phyloP scores from a whole-genome alignment of 441 rosid genomes.

The Lagerstroemia fauriei region DNA sequence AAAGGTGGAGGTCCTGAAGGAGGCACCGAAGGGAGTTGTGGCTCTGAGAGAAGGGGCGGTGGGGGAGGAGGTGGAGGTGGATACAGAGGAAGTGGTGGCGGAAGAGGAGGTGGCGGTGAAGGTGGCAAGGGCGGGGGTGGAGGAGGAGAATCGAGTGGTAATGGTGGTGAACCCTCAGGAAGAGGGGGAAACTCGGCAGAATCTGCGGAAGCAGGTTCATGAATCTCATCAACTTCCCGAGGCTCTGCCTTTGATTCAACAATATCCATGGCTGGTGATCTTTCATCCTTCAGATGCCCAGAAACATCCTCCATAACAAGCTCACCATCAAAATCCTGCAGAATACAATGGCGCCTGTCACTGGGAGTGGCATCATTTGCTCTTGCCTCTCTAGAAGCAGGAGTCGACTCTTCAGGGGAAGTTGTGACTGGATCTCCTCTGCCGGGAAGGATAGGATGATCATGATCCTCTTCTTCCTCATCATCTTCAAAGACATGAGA shows the following conservation, averaged over 20 bases:
- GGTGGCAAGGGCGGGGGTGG: constrained; percentile 82
- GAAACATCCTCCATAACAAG: constrained; percentile 95
- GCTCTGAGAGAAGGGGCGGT: constrained; percentile 50
- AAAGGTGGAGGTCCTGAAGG: constrained; percentile 51
- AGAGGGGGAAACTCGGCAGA: constrained; percentile 43
- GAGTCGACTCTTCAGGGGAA: constrained; percentile 42
- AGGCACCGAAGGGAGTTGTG: constrained; percentile 37
- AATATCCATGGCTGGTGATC: constrained; percentile 30
- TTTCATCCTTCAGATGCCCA: constrained; percentile 60
- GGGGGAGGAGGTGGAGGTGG: constrained; percentile 53
- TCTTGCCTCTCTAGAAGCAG: constrained; percentile 48
- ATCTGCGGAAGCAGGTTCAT: constrained; percentile 43
- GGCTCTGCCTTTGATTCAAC: constrained; percentile 45
- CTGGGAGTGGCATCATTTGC: constrained; percentile 40
- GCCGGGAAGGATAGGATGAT: constrained; percentile 45
- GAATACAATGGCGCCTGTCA: constrained; percentile 70
- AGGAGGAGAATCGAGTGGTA: constrained; percentile 85
- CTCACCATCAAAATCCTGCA: constrained; percentile 88
- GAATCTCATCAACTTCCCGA: constrained; percentile 36
- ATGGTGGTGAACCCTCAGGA: constrained; percentile 75
- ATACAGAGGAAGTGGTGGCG: constrained; percentile 14
- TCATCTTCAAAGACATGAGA: constrained; percentile 73
- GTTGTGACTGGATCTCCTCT: constrained; percentile 42
- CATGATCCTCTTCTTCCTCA: constrained; percentile 56
- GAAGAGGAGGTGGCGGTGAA: constrained; percentile 63